phyloP scores from a whole-genome alignment of 176 grass and related monocot species.

The sorghum (Sorghum bicolor) region Sorghum_bicolor_NCBIv3 NC_012874.2:65206001-65206500 shows the following conservation, averaged over 20 bases:
- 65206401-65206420: conserved; percentile 46
- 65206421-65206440: conserved; percentile 87
- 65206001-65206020: not conserved
- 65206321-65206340: not conserved
- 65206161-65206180: not conserved
- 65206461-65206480: conserved; percentile 93
- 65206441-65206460: conserved; percentile 96
- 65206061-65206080: conserved; percentile 3
- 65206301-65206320: not conserved
- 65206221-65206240: not conserved
- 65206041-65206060: conserved; percentile 15
- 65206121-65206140: not conserved
- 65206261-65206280: not conserved
- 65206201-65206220: not conserved
- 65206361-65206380: not conserved
- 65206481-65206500: conserved; percentile 73
- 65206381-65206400: conserved; percentile 15
- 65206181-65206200: not conserved
- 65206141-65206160: not conserved
- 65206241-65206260: not conserved
- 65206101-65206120: not conserved
- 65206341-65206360: not conserved
- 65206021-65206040: not conserved
- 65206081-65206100: not conserved
- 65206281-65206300: not conserved